A percentile compares a stretch with the other conserved stretches of the same genome.
Evolutionary conservation across 2,329 filamentous ascomycete species (phyloP).

Genomic region (Penicillium psychrosexuale): DNA sequence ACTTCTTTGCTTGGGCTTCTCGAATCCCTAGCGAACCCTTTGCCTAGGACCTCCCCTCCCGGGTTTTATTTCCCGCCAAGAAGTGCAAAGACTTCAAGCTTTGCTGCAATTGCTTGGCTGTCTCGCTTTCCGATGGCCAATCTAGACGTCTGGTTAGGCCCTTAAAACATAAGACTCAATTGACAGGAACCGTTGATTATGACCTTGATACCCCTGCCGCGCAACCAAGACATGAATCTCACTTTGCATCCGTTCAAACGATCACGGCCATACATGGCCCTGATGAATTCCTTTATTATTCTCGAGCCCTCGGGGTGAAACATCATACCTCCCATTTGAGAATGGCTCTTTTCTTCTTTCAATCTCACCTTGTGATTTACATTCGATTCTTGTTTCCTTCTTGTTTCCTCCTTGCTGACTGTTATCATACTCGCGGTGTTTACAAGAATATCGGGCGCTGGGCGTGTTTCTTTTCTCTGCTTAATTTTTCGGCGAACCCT

Average conservation of each 20-base stretch:
- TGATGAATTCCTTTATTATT: background rate
- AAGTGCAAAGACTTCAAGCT: constrained; percentile 1
- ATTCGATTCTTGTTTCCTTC: background rate
- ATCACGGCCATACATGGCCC: background rate
- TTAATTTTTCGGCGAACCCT: background rate
- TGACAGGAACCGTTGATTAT: constrained; percentile 5
- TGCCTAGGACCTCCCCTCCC: background rate
- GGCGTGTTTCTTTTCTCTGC: background rate
- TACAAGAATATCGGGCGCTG: background rate
- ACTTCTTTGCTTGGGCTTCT: background rate
- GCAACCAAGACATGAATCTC: constrained; percentile 4
- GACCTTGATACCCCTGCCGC: constrained; percentile 11
- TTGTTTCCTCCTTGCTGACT: background rate
- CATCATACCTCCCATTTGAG: background rate
- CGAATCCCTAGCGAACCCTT: background rate
- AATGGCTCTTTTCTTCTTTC: background rate
- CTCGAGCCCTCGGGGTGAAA: no score
- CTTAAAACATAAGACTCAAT: constrained; percentile 4
- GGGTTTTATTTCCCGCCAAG: background rate
- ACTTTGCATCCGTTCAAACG: background rate
- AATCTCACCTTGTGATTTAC: background rate
- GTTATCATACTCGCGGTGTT: background rate
- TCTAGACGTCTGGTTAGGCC: constrained; percentile 5
- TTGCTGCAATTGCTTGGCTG: background rate
- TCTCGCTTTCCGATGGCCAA: constrained; percentile 3